phyloP scores from a whole-genome alignment of 2,329 filamentous ascomycete species.

The Neofusicoccum sp. region DNA sequence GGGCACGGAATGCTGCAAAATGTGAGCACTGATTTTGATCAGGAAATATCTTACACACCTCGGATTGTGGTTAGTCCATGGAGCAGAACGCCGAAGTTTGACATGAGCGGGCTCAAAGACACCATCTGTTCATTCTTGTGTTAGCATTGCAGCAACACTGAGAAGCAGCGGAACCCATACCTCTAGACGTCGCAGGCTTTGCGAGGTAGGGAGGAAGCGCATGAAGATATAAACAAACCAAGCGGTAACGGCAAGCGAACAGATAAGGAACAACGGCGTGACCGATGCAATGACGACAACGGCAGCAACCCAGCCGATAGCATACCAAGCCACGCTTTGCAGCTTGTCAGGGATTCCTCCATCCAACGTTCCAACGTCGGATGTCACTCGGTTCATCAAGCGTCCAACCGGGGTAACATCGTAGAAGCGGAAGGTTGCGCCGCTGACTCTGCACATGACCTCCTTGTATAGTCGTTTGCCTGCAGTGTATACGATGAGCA shows the following conservation, averaged over 20 bases:
- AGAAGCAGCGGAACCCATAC: constrained; percentile 25
- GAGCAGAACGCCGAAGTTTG: constrained; percentile 86
- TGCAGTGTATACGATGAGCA: constrained; percentile 78
- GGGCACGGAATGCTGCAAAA: constrained; percentile 70
- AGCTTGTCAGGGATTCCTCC: constrained; percentile 80
- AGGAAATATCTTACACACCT: not conserved
- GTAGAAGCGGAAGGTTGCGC: constrained; percentile 86
- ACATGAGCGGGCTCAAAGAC: constrained; percentile 83
- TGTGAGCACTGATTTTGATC: not conserved
- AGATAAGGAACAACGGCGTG: constrained; percentile 74
- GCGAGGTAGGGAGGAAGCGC: constrained; percentile 78
- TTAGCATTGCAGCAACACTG: constrained; percentile 20
- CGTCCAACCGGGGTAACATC: constrained; percentile 87
- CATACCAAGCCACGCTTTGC: constrained; percentile 68
- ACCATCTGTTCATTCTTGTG: constrained; percentile 61
- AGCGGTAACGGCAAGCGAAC: constrained; percentile 68
- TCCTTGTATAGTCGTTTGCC: constrained; percentile 74
- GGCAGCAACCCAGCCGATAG: constrained; percentile 71
- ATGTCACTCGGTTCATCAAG: constrained; percentile 89
- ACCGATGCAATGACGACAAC: constrained; percentile 78
- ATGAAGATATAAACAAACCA: constrained; percentile 75
- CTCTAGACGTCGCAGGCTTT: constrained; percentile 79
- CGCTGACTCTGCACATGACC: constrained; percentile 73
- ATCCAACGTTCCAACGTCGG: constrained; percentile 87
- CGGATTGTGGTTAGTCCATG: constrained; percentile 86